Conservation (phyloP, 257 asterid species). For the Jacaranda copaia region DNA sequence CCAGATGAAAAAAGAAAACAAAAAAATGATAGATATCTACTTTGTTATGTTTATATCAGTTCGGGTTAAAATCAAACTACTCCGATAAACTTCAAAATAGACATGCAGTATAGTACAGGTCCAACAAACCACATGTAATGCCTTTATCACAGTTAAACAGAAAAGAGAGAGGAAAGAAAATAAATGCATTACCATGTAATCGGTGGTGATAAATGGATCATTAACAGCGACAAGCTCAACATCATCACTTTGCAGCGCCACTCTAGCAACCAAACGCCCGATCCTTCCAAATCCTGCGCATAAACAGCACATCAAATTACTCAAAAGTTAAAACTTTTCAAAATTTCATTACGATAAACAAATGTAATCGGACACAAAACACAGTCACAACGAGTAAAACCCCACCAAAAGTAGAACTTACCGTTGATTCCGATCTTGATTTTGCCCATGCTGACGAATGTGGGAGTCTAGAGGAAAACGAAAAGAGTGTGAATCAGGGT, state of each 20-base stretch:
- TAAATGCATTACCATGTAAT: constrained; percentile 66
- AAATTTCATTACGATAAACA: background rate
- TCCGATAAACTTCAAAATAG: background rate
- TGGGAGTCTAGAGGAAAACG: constrained; percentile 23
- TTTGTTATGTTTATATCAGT: background rate
- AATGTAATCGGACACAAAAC: background rate
- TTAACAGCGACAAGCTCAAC: constrained; percentile 88
- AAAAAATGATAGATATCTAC: background rate
- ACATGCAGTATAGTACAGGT: background rate
- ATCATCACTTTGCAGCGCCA: constrained; percentile 79
- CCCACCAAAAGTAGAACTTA: constrained; percentile 15
- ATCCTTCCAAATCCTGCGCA: constrained; percentile 84
- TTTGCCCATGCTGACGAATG: constrained; percentile 59
- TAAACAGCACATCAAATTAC: constrained; percentile 6
- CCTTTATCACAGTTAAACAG: background rate
- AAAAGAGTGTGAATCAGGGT: constrained; percentile 1
- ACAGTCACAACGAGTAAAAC: background rate
- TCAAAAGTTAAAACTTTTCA: background rate
- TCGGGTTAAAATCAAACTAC: background rate
- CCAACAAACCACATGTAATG: constrained; percentile 15
- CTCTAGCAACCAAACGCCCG: constrained; percentile 90
- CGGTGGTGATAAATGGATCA: constrained; percentile 84
- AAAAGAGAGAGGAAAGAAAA: background rate
- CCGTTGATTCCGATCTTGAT: constrained; percentile 92
- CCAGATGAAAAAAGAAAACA: background rate